Conservation (phyloP, 495 filamentous ascomycete species). For the Trichoderma parareesei region DNA sequence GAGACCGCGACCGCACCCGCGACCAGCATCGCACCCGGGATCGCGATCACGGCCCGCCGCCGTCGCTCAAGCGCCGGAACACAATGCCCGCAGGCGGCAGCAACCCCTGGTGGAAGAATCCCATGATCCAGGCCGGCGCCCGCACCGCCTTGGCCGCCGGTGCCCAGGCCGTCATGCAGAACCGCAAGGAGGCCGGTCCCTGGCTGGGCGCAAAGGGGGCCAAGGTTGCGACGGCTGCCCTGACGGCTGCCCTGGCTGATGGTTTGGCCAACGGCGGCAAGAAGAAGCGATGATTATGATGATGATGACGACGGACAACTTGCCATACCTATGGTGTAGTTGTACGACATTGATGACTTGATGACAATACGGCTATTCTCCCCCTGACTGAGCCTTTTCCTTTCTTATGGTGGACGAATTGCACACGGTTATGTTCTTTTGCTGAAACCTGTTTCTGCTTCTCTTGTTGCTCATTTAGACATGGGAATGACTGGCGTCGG, state of each 20-base stretch:
- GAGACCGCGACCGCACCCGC: background rate
- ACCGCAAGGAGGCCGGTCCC: background rate
- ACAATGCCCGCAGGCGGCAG: background rate
- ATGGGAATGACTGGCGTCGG: too few species aligned
- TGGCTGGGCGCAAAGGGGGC: conserved; percentile 10
- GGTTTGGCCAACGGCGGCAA: background rate
- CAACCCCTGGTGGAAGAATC: conserved; percentile 9
- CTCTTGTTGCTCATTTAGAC: too few species aligned
- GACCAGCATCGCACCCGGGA: background rate
- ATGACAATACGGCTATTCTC: too few species aligned
- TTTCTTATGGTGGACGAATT: too few species aligned
- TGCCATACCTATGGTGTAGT: too few species aligned
- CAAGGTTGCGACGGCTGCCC: conserved; percentile 1
- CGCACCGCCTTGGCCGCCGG: background rate
- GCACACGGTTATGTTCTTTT: too few species aligned
- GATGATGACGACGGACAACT: too few species aligned
- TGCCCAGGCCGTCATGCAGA: conserved; percentile 5
- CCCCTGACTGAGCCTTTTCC: too few species aligned
- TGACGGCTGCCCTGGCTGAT: conserved; percentile 8
- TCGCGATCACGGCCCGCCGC: background rate
- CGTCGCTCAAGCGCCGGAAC: background rate
- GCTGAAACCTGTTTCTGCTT: too few species aligned
- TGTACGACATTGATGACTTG: too few species aligned
- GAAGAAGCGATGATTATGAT: background rate
- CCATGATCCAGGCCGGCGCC: background rate